phyloP scores from a whole-genome alignment of 2,329 filamentous ascomycete genomes.

The Stagonosporopsis chrysanthemi region DNA sequence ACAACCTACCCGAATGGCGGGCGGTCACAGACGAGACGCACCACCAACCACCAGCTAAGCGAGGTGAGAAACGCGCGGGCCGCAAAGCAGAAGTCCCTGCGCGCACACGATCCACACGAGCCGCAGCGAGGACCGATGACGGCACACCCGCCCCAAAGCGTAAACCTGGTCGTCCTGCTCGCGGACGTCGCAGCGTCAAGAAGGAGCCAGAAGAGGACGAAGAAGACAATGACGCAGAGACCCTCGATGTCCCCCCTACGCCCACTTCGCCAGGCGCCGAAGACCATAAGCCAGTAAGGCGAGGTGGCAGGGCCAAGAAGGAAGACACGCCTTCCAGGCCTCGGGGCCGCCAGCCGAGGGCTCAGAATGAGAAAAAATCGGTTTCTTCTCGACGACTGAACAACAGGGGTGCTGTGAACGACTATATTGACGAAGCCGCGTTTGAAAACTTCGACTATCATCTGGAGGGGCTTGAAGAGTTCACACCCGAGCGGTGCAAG shows the following conservation, averaged over 20 bases:
- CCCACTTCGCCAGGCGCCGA: constrained; percentile 55
- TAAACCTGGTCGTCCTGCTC: constrained; percentile 57
- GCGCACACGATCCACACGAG: constrained; percentile 45
- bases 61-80: constrained; percentile 73
- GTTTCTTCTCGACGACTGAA: constrained; percentile 88
- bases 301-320: constrained; percentile 37
- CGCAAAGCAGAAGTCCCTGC: constrained; percentile 51
- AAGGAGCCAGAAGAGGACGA: constrained; percentile 43
- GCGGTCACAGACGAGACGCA: constrained; percentile 92
- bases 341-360: constrained; percentile 59
- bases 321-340: constrained; percentile 62
- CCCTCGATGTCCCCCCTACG: constrained; percentile 50
- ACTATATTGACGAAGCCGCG: constrained; percentile 84
- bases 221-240: constrained; percentile 40
- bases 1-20: constrained; percentile 97
- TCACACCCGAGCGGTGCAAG: constrained; percentile 87
- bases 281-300: constrained; percentile 44
- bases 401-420: constrained; percentile 78
- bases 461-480: constrained; percentile 83
- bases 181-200: constrained; percentile 31
- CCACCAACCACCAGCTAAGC: constrained; percentile 90
- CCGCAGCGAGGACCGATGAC: constrained; percentile 44
- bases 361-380: constrained; percentile 62
- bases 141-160: constrained; percentile 54
- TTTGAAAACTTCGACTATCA: constrained; percentile 93